Evolutionary conservation across 2,329 filamentous ascomycete genomes (phyloP).

Genomic region (Lasiodiplodia gonubiensis): DNA sequence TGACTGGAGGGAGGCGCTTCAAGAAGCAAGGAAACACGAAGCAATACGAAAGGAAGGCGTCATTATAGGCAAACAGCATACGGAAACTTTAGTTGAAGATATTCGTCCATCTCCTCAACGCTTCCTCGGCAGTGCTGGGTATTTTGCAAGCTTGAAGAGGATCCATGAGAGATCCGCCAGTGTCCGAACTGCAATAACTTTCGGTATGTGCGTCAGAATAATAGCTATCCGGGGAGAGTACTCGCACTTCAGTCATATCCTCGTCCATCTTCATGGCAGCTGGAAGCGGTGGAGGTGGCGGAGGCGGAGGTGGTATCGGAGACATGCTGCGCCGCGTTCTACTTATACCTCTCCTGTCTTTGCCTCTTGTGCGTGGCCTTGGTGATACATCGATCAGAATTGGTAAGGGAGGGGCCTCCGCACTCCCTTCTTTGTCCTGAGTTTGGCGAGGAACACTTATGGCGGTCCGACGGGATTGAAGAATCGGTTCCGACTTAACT

Average conservation of each 20-base stretch:
- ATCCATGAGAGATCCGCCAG: neutral
- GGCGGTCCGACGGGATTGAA: neutral
- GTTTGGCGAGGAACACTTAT: neutral
- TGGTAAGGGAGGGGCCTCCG: neutral
- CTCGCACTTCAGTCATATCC: neutral
- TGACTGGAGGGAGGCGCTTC: neutral
- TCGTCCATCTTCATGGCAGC: neutral
- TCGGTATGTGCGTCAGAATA: neutral
- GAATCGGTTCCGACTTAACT: neutral
- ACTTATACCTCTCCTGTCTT: neutral
- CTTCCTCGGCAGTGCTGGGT: conserved; percentile 6
- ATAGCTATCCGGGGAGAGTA: neutral
- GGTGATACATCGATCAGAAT: conserved; percentile 11
- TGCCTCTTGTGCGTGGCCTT: neutral
- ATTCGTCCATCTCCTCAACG: conserved; percentile 7
- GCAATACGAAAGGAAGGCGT: neutral
- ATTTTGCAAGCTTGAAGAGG: neutral
- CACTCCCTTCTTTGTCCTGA: neutral
- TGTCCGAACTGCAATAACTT: neutral
- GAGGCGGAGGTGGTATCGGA: conserved; percentile 3
- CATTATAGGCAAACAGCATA: neutral
- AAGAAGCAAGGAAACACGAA: neutral
- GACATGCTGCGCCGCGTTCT: neutral
- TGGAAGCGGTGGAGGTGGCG: conserved; percentile 1
- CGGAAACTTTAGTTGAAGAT: neutral